Conservation (phyloP, 371 early-diverging fungal species). For the Mucor sp. region DNA sequence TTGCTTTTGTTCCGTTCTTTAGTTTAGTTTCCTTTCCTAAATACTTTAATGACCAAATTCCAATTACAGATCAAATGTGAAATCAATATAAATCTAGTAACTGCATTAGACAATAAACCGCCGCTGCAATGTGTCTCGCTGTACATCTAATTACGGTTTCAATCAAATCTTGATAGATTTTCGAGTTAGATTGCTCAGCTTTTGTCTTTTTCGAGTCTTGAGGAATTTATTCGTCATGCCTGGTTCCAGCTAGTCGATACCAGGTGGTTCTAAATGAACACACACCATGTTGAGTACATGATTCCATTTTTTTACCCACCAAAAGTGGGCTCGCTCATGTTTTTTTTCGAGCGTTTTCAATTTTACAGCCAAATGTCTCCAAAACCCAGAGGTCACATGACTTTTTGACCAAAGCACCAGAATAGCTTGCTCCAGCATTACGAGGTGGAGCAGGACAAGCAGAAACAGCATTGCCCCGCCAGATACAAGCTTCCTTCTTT, state of each 20-base stretch:
- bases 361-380: too few relatives aligned
- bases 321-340: too few relatives aligned
- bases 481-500: not conserved
- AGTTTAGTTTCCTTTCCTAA: not conserved
- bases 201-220: too few relatives aligned
- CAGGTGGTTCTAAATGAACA: too few relatives aligned
- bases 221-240: too few relatives aligned
- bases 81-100: not conserved
- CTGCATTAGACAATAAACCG: not conserved
- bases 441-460: not conserved
- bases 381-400: not conserved
- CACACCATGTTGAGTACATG: too few relatives aligned
- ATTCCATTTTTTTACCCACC: too few relatives aligned
- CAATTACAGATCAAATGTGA: not conserved
- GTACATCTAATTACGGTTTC: too few relatives aligned
- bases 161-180: too few relatives aligned
- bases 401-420: not conserved
- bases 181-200: too few relatives aligned
- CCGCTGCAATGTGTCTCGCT: not conserved
- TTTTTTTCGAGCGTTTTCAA: too few relatives aligned
- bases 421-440: not conserved
- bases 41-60: not conserved
- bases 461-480: not conserved
- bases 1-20: not conserved
- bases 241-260: too few relatives aligned